Percentiles rank a stretch among this genome's conserved stretches.
Conservation (phyloP, 106 monocot genomes). For the Ottelia alismoides region DNA sequence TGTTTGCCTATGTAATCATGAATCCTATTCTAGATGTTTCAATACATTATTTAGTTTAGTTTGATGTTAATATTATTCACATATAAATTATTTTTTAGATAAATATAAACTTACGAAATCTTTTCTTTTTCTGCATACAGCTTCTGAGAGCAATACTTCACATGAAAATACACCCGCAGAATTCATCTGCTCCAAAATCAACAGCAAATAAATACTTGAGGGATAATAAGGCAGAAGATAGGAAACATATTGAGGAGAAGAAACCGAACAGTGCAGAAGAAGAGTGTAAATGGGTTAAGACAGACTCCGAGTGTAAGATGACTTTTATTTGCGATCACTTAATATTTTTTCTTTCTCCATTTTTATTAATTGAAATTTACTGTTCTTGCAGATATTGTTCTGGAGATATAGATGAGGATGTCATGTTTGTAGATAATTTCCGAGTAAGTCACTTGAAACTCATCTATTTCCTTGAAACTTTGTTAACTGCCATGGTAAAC, state of each 20-base stretch:
- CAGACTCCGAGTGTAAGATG: conserved; percentile 81
- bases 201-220: conserved; percentile 30
- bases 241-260: conserved; percentile 19
- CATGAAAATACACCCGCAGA: conserved; percentile 57
- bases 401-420: too few species aligned
- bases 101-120: neutral
- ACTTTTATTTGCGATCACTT: neutral
- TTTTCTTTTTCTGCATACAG: conserved; percentile 9
- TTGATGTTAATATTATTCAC: neutral
- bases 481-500: too few species aligned
- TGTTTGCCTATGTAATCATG: too few species aligned
- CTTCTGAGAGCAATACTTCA: conserved; percentile 43
- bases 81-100: neutral
- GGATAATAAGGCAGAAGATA: too few species aligned
- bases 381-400: conserved; percentile 13
- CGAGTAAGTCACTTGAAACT: too few species aligned
- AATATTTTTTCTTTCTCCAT: neutral
- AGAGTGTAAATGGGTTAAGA: conserved; percentile 53
- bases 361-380: neutral
- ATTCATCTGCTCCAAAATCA: conserved; percentile 14
- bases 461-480: too few species aligned
- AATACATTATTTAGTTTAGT: too few species aligned
- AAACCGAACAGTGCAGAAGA: too few species aligned
- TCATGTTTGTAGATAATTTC: too few species aligned
- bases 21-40: too few species aligned